Evolutionary conservation across 2,329 filamentous ascomycete species (phyloP).

Genomic region (Ustilaginoidea virens): DNA sequence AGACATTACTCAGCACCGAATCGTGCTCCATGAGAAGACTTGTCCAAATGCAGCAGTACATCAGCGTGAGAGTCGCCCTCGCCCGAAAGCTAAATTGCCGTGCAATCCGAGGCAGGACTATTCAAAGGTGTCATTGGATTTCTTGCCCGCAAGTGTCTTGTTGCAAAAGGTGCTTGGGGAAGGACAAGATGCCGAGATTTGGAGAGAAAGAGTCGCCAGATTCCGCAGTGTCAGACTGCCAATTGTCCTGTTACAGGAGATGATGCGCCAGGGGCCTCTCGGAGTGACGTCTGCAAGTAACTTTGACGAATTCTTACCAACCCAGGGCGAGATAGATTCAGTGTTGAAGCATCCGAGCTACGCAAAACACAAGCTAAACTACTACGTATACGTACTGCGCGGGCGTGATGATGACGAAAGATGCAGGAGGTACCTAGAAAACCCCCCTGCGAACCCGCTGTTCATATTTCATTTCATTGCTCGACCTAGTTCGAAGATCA

Average conservation of each 20-base stretch:
- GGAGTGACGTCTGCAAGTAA: constrained; percentile 6
- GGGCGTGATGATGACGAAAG: constrained; percentile 15
- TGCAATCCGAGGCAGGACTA: too few relatives aligned
- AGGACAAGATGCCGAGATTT: constrained; percentile 3
- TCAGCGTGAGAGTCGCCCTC: too few relatives aligned
- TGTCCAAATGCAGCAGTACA: too few relatives aligned
- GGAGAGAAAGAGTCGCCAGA: constrained; percentile 9
- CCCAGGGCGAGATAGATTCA: constrained; percentile 9
- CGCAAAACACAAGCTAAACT: constrained; percentile 11
- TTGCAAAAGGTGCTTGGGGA: constrained; percentile 10
- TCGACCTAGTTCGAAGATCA: constrained; percentile 12
- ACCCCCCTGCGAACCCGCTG: constrained; percentile 9
- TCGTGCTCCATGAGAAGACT: too few relatives aligned
- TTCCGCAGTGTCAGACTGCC: constrained; percentile 14
- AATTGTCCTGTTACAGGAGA: constrained; percentile 17
- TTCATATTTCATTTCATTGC: constrained; percentile 18
- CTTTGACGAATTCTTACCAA: constrained; percentile 12
- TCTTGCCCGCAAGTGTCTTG: constrained; percentile 11
- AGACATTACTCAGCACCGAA: too few relatives aligned
- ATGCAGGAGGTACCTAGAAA: constrained; percentile 15
- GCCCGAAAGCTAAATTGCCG: too few relatives aligned
- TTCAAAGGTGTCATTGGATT: constrained; percentile 8
- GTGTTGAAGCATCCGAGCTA: constrained; percentile 8
- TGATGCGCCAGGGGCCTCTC: constrained; percentile 11
- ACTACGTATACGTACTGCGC: constrained; percentile 15